These are phyloP conservation scores for Cladobotryum mycophilum DNA, from an alignment of 2,329 filamentous ascomycete species.

Conservation along the genomic window DNA sequence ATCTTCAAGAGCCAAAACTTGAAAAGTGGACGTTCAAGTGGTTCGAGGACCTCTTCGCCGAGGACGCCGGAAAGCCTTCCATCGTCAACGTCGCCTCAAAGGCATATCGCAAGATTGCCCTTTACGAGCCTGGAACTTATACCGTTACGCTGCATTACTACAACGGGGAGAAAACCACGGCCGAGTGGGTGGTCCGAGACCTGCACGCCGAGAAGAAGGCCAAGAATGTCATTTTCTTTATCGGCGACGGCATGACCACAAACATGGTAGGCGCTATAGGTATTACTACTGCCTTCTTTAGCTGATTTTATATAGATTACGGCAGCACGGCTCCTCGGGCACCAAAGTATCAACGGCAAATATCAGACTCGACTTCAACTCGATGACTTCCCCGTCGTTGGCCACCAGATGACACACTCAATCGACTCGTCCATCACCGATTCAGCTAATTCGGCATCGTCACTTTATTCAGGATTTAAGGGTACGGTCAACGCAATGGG, in stretches of 20 bases:
- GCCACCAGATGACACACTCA: conserved; percentile 85
- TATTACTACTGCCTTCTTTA: neutral
- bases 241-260: conserved; percentile 68
- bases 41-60: conserved; percentile 77
- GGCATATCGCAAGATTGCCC: conserved; percentile 66
- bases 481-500: conserved; percentile 75
- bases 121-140: conserved; percentile 76
- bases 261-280: conserved; percentile 53
- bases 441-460: conserved; percentile 79
- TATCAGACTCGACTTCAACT: conserved; percentile 70
- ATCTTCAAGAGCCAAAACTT: conserved; percentile 60
- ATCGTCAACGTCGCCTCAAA: conserved; percentile 76
- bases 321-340: conserved; percentile 72
- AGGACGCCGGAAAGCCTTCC: conserved; percentile 61
- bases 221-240: conserved; percentile 82
- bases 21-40: conserved; percentile 81
- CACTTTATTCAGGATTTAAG: conserved; percentile 79
- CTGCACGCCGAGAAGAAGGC: conserved; percentile 63
- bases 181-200: conserved; percentile 71
- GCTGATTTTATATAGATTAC: conserved; percentile 45
- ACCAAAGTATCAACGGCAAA: conserved; percentile 78
- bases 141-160: conserved; percentile 72
- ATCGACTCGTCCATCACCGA: conserved; percentile 83
- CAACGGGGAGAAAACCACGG: conserved; percentile 61
- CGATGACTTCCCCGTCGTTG: conserved; percentile 79